Percentiles rank a stretch among this genome's conserved stretches.
Evolutionary conservation across 306 rosid species (phyloP).

Genomic region (Myrica gale): DNA sequence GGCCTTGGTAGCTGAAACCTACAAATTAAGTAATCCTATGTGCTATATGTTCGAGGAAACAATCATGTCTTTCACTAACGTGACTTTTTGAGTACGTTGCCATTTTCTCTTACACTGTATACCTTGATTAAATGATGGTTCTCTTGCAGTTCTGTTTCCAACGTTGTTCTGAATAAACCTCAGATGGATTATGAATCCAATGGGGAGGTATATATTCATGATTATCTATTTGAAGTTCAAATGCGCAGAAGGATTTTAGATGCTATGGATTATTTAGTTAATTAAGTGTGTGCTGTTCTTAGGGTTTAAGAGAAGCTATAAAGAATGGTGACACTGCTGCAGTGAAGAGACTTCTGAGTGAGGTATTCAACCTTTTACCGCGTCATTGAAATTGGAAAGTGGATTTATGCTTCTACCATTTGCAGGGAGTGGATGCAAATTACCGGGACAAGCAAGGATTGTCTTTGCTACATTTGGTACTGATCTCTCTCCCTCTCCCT

Average conservation of each 20-base stretch:
- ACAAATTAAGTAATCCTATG: background rate
- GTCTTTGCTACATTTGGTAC: slow-evolving; percentile 90
- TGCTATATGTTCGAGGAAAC: background rate
- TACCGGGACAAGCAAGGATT: slow-evolving; percentile 89
- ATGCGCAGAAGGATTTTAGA: slow-evolving; percentile 14
- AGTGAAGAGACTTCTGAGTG: slow-evolving; percentile 78
- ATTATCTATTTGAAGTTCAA: slow-evolving; percentile 21
- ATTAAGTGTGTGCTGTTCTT: slow-evolving; percentile 30
- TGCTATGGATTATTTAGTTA: slow-evolving; percentile 25
- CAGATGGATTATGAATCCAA: slow-evolving; percentile 62
- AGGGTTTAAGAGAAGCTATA: slow-evolving; percentile 96
- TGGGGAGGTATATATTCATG: slow-evolving; percentile 70
- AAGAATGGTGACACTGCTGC: slow-evolving; percentile 80
- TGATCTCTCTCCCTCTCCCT: slow-evolving; percentile 26
- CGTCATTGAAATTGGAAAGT: slow-evolving; percentile 4
- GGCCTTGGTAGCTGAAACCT: background rate
- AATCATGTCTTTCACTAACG: slow-evolving; percentile 11
- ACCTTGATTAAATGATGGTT: slow-evolving; percentile 24
- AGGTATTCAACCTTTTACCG: slow-evolving; percentile 44
- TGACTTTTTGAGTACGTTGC: slow-evolving; percentile 20
- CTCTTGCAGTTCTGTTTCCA: background rate
- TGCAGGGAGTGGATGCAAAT: slow-evolving; percentile 96
- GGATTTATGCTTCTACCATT: slow-evolving; percentile 34
- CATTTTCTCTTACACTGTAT: slow-evolving; percentile 19
- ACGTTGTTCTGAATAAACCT: slow-evolving; percentile 34